These are phyloP conservation scores for Psilocybe cyanescens DNA, from an alignment of 768 basidiomycete genomes.

Conservation along the genomic window DNA sequence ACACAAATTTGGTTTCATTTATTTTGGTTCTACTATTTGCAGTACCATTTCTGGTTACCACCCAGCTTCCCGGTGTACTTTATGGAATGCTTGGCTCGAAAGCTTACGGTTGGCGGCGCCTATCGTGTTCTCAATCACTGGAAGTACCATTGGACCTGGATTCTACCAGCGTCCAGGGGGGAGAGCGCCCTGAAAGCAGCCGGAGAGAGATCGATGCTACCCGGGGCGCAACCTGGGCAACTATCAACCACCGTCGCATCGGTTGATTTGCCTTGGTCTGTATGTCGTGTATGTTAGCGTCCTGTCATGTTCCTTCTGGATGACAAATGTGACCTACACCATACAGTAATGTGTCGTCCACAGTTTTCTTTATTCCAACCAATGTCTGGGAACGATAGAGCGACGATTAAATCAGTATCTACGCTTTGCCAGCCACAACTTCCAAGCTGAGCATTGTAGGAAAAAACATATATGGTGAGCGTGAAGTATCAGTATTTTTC, in stretches of 20 bases:
- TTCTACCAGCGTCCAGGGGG: background rate
- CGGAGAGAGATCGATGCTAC: slow-evolving; percentile 32
- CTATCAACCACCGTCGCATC: slow-evolving; percentile 28
- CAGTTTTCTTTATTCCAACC: background rate
- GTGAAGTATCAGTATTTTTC: background rate
- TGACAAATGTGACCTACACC: background rate
- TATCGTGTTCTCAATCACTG: background rate
- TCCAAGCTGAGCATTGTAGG: background rate
- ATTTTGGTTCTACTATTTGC: too few species aligned
- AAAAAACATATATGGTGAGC: background rate
- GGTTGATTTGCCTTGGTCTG: slow-evolving; percentile 25
- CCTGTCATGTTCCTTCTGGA: background rate
- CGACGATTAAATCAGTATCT: background rate
- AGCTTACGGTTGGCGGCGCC: too few species aligned
- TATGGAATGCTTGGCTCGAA: too few species aligned
- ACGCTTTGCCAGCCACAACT: slow-evolving; percentile 3
- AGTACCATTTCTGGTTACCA: too few species aligned
- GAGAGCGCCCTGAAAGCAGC: slow-evolving; percentile 20
- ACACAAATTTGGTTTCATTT: too few species aligned
- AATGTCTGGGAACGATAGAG: background rate
- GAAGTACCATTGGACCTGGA: background rate
- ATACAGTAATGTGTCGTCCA: background rate
- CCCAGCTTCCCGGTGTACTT: too few species aligned
- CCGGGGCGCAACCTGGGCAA: slow-evolving; percentile 27
- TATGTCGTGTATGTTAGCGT: background rate